Evolutionary conservation across 2,329 filamentous ascomycete genomes (phyloP), one percentile per base, ranked within the genome.

Genomic region (Coniella vitis): DNA sequence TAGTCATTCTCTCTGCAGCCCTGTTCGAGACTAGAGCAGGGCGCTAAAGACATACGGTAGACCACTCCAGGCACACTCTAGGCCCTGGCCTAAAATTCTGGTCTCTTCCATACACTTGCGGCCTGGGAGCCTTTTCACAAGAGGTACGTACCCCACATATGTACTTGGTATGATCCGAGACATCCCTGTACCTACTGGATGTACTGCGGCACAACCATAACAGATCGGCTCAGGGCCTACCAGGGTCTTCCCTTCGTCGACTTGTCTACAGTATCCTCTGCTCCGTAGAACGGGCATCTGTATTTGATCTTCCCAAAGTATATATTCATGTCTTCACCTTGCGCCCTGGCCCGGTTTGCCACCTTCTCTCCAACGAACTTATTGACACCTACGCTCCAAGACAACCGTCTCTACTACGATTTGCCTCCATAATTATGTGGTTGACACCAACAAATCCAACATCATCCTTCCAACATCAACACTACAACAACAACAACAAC

Each of bases 361-460:
- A 41, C 38, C 29, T 10, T 41, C 20, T 16, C 22, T 29, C 13
- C 38, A 25, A 40, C n/a, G 9, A 4, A 40, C 2, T 22, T 29
- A 29, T 40, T 9, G 2, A 17, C 19, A 37, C 20, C 16, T 22
- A 35, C 20, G 31, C 31, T 45, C 13, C 14, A 25, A 41, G 35
- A 4, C 45, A 17, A 20, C 41, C n/a, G n/a, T 25, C 13, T 4
- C 20, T 25, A 41, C 16, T 38, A 25, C 38, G 21, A 32, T 25
- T 34, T 22, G 25, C 41, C 29, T 38, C 45, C 41, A 42, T 46
- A 16, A 52, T 52, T 38, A 52, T 50, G 47, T 52, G 47, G 47
- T 44, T 47, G 40, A 38, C 38, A 42, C 38, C 38, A 44, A 49
- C 38, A 20, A 39, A 8, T 22, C n/a, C 47, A 67, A 17, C 58